Evolutionary conservation across 139 green algal species (phyloP).

Genomic region (Closterium sp.): DNA sequence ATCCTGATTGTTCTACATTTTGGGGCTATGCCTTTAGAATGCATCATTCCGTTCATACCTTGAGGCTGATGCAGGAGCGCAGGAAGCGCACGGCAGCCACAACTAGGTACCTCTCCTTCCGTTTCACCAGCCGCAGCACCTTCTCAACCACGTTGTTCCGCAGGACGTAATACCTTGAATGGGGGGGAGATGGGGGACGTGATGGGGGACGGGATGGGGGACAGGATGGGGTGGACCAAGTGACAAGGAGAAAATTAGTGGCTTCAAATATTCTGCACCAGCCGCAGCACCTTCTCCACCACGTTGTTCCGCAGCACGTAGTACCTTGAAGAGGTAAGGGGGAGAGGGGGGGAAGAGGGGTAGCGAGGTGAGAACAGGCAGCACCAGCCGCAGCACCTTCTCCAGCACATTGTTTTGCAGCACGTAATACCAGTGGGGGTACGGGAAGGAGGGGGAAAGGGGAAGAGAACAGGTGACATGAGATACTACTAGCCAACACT

Average conservation of each 20-base stretch:
- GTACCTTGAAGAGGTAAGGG: not conserved
- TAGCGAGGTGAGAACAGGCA: not conserved
- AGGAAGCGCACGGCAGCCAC: conserved; percentile 90
- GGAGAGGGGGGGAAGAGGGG: not conserved
- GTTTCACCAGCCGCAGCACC: conserved; percentile 77
- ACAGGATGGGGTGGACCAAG: too few species aligned
- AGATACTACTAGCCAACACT: too few species aligned
- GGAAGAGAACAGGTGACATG: too few species aligned
- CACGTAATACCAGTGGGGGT: conserved; percentile 67
- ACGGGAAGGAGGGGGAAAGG: not conserved
- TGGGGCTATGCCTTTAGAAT: too few species aligned
- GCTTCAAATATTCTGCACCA: not conserved
- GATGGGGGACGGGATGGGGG: too few species aligned
- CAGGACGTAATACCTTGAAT: conserved; percentile 72
- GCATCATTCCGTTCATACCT: too few species aligned
- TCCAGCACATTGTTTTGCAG: conserved; percentile 90
- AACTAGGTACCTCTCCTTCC: conserved; percentile 81
- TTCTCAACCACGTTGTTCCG: conserved; percentile 79
- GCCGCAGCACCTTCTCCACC: not conserved
- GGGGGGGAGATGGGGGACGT: too few species aligned
- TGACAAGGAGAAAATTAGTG: too few species aligned
- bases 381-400: not conserved
- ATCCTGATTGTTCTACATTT: too few species aligned
- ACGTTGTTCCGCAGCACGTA: not conserved
- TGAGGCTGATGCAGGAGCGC: conserved; percentile 72